Evolutionary conservation across 1,284 basidiomycete genomes (phyloP).

Genomic region (Sporisorium reilianum): DNA sequence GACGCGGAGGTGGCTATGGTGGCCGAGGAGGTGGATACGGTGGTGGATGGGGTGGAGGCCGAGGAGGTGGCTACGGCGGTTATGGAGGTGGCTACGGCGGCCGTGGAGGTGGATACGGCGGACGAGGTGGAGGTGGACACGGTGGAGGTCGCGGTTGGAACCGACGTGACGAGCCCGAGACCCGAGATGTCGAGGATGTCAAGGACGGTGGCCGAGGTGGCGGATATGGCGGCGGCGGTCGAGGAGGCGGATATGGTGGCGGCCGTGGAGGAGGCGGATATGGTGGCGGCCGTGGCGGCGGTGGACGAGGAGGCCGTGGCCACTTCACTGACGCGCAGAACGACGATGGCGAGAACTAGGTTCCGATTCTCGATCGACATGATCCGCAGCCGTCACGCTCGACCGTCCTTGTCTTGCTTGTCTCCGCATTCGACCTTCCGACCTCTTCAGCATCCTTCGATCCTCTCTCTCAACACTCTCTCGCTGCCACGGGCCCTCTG

Average conservation of each 20-base stretch:
- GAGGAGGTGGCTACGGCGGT: neutral
- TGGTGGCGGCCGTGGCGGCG: slow-evolving; percentile 2
- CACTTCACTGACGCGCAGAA: neutral
- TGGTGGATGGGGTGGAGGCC: neutral
- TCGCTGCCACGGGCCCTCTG: neutral
- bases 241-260: neutral
- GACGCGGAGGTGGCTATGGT: neutral
- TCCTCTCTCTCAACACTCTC: neutral
- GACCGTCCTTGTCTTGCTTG: neutral
- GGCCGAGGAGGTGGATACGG: neutral
- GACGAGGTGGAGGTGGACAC: no score
- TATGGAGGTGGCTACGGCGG: neutral
- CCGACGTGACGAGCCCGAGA: neutral
- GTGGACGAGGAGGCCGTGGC: slow-evolving; percentile 2
- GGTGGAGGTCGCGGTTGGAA: neutral
- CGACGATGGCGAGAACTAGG: neutral
- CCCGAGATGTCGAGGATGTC: neutral
- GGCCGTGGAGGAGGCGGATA: neutral
- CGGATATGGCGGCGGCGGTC: no score
- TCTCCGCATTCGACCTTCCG: neutral
- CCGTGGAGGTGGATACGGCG: neutral
- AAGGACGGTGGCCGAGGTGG: neutral
- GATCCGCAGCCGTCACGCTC: neutral
- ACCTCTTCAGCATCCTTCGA: neutral
- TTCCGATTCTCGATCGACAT: neutral